A percentile compares a stretch with the other conserved stretches of the same genome.
Conservation (phyloP, 1,139 yeast genomes). For the Yamadazyma siamensis region DNA sequence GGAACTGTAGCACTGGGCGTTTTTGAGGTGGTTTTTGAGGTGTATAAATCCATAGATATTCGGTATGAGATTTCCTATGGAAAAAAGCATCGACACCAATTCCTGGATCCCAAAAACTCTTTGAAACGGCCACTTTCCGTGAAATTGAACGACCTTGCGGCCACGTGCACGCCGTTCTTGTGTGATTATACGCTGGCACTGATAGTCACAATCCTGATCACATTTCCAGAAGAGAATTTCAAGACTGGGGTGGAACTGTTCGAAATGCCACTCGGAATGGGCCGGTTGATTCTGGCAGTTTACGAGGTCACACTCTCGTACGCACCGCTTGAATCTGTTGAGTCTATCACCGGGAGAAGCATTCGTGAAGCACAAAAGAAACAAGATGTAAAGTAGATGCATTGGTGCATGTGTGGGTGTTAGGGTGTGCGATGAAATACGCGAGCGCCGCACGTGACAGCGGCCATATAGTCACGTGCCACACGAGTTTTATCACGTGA, state of each 20-base stretch:
- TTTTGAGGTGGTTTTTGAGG: conserved; percentile 20
- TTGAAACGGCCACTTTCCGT: conserved; percentile 95
- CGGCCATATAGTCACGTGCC: too few relatives aligned
- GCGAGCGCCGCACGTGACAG: too few relatives aligned
- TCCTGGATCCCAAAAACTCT: conserved; percentile 81
- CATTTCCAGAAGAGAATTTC: conserved; percentile 73
- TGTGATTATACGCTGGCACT: conserved; percentile 79
- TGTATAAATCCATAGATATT: conserved; percentile 59
- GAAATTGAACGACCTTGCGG: conserved; percentile 73
- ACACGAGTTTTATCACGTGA: too few relatives aligned
- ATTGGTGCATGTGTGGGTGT: too few relatives aligned
- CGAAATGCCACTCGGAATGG: conserved; percentile 20
- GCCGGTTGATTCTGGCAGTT: conserved; percentile 10
- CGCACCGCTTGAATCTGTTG: conserved; percentile 66
- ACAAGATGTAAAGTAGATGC: too few relatives aligned
- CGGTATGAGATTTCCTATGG: conserved; percentile 74
- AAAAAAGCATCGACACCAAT: conserved; percentile 74
- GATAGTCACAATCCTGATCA: conserved; percentile 81
- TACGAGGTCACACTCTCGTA: conserved; percentile 51
- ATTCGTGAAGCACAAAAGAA: conserved; percentile 1
- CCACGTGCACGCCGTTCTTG: conserved; percentile 37
- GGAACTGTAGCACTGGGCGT: conserved; percentile 9
- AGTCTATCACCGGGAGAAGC: conserved; percentile 81
- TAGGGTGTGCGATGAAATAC: too few relatives aligned
- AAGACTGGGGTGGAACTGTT: conserved; percentile 34